phyloP scores from a whole-genome alignment of 306 rosid species.

The Cicer chorassanicum region DNA sequence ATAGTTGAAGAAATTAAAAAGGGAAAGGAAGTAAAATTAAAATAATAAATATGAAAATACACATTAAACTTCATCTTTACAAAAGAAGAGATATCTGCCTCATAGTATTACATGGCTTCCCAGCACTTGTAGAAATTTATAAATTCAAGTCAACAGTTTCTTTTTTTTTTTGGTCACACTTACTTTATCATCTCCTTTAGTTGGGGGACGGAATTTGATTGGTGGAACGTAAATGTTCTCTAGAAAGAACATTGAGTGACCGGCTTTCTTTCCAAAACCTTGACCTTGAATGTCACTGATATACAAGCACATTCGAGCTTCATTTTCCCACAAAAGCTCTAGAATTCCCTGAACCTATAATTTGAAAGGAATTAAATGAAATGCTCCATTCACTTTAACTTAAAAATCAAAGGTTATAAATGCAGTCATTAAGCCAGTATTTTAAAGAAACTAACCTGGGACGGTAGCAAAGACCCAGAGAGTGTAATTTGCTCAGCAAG shows the following conservation, averaged over 20 bases:
- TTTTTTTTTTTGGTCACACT: slow-evolving; percentile 39
- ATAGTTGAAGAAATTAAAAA: slow-evolving; percentile 12
- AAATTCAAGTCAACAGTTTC: slow-evolving; percentile 5
- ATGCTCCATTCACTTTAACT: not conserved
- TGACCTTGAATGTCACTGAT: slow-evolving; percentile 75
- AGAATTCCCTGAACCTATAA: slow-evolving; percentile 68
- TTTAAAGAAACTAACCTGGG: slow-evolving; percentile 60
- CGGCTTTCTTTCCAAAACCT: slow-evolving; percentile 70
- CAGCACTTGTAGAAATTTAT: not conserved
- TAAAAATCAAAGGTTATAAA: slow-evolving; percentile 19
- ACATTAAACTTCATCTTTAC: not conserved
- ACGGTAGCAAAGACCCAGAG: slow-evolving; percentile 71
- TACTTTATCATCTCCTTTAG: slow-evolving; percentile 83
- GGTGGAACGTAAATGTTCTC: slow-evolving; percentile 88
- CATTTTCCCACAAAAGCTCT: slow-evolving; percentile 73
- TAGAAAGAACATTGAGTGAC: slow-evolving; percentile 80
- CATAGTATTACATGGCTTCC: not conserved
- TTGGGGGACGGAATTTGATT: slow-evolving; percentile 87
- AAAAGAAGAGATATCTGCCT: slow-evolving; percentile 5
- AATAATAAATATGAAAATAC: not conserved
- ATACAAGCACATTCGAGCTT: slow-evolving; percentile 65
- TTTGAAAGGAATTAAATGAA: slow-evolving; percentile 21
- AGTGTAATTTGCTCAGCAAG: slow-evolving; percentile 49
- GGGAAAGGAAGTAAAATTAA: not conserved
- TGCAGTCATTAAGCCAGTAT: not conserved